phyloP scores from a whole-genome alignment of 2,329 filamentous ascomycete genomes.

The Tolypocladium ophioglossoides region DNA sequence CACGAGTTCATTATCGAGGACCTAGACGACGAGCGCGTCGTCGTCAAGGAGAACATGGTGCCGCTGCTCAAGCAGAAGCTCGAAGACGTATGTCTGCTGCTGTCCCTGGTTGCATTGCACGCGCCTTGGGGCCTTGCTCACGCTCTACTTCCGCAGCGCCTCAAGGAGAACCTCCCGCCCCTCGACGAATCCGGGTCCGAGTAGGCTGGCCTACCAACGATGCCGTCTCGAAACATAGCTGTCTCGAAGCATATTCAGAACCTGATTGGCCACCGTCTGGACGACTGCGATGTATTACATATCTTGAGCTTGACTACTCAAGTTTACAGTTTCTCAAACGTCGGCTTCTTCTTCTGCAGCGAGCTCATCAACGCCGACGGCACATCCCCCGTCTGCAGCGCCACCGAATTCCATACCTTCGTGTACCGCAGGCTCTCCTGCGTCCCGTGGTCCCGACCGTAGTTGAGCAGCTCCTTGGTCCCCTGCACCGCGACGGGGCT shows the following conservation, averaged over 20 bases:
- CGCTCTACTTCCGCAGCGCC: constrained; percentile 22
- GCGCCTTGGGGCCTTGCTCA: background rate
- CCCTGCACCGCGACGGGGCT: constrained; percentile 80
- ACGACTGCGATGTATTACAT: background rate
- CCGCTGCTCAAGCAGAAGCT: constrained; percentile 55
- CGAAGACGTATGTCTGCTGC: constrained; percentile 47
- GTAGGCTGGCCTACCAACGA: constrained; percentile 9
- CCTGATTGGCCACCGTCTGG: too few relatives aligned
- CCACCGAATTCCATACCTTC: constrained; percentile 74
- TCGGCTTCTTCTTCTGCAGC: constrained; percentile 67
- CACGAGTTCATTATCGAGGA: constrained; percentile 73
- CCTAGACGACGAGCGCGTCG: constrained; percentile 63
- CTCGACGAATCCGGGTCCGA: constrained; percentile 43
- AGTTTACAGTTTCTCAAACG: constrained; percentile 71
- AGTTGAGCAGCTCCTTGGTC: constrained; percentile 80
- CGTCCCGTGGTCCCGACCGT: constrained; percentile 66
- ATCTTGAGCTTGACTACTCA: too few relatives aligned
- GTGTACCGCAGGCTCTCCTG: constrained; percentile 77
- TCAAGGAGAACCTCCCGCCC: constrained; percentile 41
- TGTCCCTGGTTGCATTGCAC: background rate
- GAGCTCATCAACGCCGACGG: constrained; percentile 63
- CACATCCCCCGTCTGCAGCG: constrained; percentile 73
- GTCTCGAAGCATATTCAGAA: too few relatives aligned
- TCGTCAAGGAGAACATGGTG: constrained; percentile 67
- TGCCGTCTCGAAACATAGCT: too few relatives aligned